Conservation (phyloP, 371 early-diverging fungal genomes). For the Mortierella sp. region DNA sequence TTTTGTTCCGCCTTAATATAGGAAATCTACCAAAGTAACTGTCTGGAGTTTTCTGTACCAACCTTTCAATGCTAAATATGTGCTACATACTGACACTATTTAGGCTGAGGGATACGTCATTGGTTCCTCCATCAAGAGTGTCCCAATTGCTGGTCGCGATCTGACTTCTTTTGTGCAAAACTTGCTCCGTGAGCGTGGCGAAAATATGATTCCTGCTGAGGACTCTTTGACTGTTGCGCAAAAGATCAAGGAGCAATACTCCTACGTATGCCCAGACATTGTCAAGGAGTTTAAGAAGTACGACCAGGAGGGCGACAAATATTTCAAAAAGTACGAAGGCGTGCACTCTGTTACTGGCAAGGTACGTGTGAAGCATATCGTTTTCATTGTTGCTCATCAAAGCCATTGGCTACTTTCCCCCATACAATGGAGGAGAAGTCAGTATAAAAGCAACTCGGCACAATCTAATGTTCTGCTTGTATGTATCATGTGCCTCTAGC, state of each 20-base stretch:
- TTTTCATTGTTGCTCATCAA: neutral
- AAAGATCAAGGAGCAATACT: constrained; percentile 95
- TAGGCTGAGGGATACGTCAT: constrained; percentile 98
- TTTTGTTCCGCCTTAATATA: too few species aligned
- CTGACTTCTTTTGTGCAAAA: constrained; percentile 98
- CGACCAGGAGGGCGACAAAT: constrained; percentile 90
- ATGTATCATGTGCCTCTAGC: constrained; percentile 56
- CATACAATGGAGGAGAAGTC: neutral
- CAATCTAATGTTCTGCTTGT: neutral
- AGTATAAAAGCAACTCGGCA: neutral
- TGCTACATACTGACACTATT: neutral
- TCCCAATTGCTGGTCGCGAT: constrained; percentile 98
- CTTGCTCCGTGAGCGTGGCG: constrained; percentile 94
- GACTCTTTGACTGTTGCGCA: constrained; percentile 95
- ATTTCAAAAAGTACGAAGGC: constrained; percentile 88
- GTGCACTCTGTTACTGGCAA: constrained; percentile 88
- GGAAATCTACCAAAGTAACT: neutral
- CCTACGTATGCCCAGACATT: constrained; percentile 97
- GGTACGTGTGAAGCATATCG: constrained; percentile 57
- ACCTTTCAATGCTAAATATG: neutral
- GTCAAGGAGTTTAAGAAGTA: constrained; percentile 96
- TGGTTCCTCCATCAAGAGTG: constrained; percentile 96
- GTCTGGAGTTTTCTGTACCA: neutral
- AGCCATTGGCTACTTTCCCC: neutral
- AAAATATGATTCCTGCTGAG: constrained; percentile 95